Evolutionary conservation across 2,329 filamentous ascomycete genomes (phyloP), one percentile per base, ranked within the genome.

Genomic region (Colletotrichum magnum): DNA sequence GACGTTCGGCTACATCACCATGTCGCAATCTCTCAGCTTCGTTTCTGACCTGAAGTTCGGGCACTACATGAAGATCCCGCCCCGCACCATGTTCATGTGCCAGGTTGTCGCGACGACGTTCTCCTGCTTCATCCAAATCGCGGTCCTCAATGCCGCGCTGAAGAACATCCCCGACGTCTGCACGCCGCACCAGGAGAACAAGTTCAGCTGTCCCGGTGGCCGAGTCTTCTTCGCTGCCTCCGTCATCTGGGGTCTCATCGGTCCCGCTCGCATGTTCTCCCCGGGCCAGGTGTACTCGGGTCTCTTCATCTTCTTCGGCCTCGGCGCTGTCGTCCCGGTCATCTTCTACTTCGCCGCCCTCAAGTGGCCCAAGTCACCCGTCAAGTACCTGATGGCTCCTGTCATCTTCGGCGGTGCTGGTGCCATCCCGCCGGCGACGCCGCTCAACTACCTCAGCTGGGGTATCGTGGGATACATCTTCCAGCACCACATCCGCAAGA

Each of bases 361-460:
- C 74, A 82, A 82, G 36, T 88, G 83, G 77, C 88, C 88, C 58
- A 82, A 79, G 54, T 88, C 86, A 2, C 82, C 83, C 1, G 73
- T 83, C 50, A 82, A 82, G 64, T 87, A 84, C 77, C 81, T 90
- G 59, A 90, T 90, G 82, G 86, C 88, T 4, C 89, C 89, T 1
- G 80, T 91, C 69, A 88, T 91, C 73, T 90, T 91, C 74, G 89
- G 89, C 66, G 88, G 88, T 24, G 84, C 87, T 6, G 85, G 84
- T 1, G 72, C 81, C 41, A 90, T 91, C 73, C 89, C 89, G 2
- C 89, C 89, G 0, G 92, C 92, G 3, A 92, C 91, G 0, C 91
- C 92, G 0, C 86, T 94, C 68, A 93, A 92, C 79, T 94, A 93
- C 76, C 86, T 92, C 41, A 86, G 87, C n/a, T 94, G 92, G 92